These are phyloP conservation scores for Alectoria sarmentosa DNA, from an alignment of 495 filamentous ascomycete genomes.

Conservation along the genomic window DNA sequence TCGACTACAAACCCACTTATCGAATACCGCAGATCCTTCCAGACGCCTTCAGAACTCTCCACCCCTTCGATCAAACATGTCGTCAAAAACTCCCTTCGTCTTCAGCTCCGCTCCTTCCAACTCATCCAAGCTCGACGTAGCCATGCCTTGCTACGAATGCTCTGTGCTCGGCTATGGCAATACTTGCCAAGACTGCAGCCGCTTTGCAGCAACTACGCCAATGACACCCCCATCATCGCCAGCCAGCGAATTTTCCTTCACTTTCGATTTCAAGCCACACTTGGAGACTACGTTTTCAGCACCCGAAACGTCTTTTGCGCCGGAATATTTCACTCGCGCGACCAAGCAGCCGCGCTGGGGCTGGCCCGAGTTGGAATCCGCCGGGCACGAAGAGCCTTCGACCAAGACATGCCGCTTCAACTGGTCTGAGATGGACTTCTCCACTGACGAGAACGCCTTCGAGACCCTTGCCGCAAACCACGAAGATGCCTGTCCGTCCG, in stretches of 20 bases:
- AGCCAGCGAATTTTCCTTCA: background rate
- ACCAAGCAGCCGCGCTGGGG: background rate
- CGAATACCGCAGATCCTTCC: background rate
- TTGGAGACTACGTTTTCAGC: background rate
- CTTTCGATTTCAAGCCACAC: background rate
- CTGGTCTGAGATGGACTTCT: background rate
- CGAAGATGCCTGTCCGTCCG: background rate
- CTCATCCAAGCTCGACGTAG: background rate
- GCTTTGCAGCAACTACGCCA: background rate
- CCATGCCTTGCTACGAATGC: slow-evolving; percentile 1
- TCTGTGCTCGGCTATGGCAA: background rate
- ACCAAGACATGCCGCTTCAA: background rate
- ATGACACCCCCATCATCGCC: background rate
- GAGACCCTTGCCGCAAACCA: background rate
- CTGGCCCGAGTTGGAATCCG: background rate
- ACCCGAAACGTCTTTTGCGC: background rate
- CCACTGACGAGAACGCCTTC: background rate
- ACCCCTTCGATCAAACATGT: background rate
- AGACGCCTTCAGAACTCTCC: background rate
- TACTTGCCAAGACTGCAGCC: background rate
- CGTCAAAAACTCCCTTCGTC: background rate
- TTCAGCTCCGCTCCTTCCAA: background rate
- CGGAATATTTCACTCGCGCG: background rate
- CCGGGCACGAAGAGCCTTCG: background rate
- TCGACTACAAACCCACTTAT: background rate